These are phyloP conservation scores for Phyllosticta citribraziliensis DNA, from an alignment of 2,329 filamentous ascomycete genomes.

Conservation along the genomic window DNA sequence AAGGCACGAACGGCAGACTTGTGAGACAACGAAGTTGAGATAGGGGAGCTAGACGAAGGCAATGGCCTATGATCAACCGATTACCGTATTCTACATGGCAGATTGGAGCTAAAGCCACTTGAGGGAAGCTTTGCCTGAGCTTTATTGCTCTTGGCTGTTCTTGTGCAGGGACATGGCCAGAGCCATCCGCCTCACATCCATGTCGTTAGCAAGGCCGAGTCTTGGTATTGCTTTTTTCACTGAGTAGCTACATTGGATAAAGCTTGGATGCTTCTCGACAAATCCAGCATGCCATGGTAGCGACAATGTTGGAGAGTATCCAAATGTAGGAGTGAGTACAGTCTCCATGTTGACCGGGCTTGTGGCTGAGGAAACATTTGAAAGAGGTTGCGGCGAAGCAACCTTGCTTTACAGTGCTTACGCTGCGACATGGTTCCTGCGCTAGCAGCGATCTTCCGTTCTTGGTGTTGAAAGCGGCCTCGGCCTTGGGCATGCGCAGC, in stretches of 20 bases:
- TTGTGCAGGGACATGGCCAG: background rate
- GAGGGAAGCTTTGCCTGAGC: background rate
- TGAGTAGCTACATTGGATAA: background rate
- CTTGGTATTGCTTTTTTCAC: background rate
- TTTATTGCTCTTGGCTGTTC: background rate
- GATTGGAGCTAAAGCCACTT: background rate
- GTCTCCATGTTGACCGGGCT: no score
- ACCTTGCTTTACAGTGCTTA: background rate
- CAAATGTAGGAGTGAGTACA: no score
- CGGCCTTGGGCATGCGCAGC: background rate
- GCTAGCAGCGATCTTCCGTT: background rate
- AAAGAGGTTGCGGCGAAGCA: background rate
- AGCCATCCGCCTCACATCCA: background rate
- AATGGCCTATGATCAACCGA: background rate
- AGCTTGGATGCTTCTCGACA: no score
- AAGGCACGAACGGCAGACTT: background rate
- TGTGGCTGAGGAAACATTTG: no score
- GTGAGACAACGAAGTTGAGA: background rate
- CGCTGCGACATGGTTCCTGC: background rate
- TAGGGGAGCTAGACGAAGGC: background rate
- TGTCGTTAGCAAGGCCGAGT: background rate
- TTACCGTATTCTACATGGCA: background rate
- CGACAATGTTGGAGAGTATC: no score
- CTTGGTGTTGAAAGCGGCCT: background rate
- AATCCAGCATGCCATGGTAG: no score